A percentile compares a stretch with the other conserved stretches of the same genome.
phyloP scores from a whole-genome alignment of 2,329 filamentous ascomycete genomes.

The Fragosphaeria purpurea region DNA sequence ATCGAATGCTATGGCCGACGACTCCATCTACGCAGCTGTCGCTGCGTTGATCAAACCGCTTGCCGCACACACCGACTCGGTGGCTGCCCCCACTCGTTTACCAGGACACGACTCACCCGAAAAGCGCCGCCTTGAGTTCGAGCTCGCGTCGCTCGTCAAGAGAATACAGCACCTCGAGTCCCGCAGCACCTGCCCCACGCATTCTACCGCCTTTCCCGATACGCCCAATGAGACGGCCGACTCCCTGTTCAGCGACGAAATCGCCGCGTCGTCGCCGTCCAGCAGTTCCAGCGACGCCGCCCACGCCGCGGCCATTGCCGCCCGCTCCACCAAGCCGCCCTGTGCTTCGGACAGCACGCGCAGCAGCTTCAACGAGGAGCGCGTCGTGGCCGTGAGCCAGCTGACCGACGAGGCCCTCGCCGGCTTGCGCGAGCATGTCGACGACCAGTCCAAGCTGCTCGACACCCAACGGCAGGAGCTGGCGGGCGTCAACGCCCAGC shows the following conservation, averaged over 20 bases:
- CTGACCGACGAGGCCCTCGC: conserved; percentile 75
- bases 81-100: conserved; percentile 32
- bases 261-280: conserved; percentile 30
- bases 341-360: conserved; percentile 10
- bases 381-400: conserved; percentile 33
- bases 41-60: conserved; percentile 22
- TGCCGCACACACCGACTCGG: conserved; percentile 16
- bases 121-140: conserved; percentile 71
- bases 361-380: conserved; percentile 17
- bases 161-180: conserved; percentile 77
- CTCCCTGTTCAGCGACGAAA: conserved; percentile 52
- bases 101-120: conserved; percentile 67
- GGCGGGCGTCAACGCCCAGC: conserved; percentile 72
- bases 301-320: background rate
- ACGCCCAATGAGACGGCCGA: conserved; percentile 68
- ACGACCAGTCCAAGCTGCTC: conserved; percentile 87
- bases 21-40: conserved; percentile 19
- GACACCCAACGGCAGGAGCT: conserved; percentile 80
- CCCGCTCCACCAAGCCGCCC: background rate
- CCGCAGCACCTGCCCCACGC: conserved; percentile 40
- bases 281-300: conserved; percentile 21
- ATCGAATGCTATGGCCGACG: conserved; percentile 19
- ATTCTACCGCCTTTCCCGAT: conserved; percentile 56
- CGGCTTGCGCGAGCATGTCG: conserved; percentile 79
- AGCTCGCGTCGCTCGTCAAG: conserved; percentile 67